Percentiles rank a stretch among this genome's conserved stretches.
Evolutionary conservation across 441 rosid species (phyloP).

Genomic region (Bruguiera hainesii): DNA sequence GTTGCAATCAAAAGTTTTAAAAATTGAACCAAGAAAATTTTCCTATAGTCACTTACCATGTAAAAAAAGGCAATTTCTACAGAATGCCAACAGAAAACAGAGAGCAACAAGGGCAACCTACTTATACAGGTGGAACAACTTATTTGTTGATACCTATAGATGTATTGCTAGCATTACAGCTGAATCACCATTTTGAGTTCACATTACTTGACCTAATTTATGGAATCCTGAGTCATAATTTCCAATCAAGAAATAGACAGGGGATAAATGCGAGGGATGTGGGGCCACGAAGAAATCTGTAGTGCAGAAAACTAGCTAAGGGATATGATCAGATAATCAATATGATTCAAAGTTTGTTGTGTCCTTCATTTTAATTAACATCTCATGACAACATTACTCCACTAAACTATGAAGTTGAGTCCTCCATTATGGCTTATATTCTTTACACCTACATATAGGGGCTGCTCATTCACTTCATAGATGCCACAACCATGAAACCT

Average conservation of each 20-base stretch:
- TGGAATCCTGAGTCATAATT: background rate
- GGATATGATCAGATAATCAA: background rate
- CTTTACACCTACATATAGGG: slow-evolving; percentile 47
- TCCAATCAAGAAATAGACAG: background rate
- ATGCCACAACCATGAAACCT: slow-evolving; percentile 94
- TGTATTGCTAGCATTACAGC: background rate
- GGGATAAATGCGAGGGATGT: background rate
- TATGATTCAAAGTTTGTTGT: background rate
- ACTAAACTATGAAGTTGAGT: background rate
- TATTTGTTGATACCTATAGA: background rate
- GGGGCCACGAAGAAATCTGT: background rate
- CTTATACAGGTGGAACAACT: background rate
- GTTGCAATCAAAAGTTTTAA: slow-evolving; percentile 3
- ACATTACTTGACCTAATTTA: background rate
- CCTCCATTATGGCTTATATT: background rate
- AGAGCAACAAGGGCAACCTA: background rate
- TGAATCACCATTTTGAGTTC: background rate
- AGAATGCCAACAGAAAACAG: background rate
- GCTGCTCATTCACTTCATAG: slow-evolving; percentile 73
- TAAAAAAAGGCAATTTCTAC: background rate
- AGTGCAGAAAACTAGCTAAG: background rate
- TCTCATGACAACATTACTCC: background rate
- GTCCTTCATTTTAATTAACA: background rate
- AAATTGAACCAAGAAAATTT: background rate
- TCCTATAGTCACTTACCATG: background rate